Base-by-base conservation (phyloP, 148 eudicot genomes). In the Salicornia ramosissima region DNA sequence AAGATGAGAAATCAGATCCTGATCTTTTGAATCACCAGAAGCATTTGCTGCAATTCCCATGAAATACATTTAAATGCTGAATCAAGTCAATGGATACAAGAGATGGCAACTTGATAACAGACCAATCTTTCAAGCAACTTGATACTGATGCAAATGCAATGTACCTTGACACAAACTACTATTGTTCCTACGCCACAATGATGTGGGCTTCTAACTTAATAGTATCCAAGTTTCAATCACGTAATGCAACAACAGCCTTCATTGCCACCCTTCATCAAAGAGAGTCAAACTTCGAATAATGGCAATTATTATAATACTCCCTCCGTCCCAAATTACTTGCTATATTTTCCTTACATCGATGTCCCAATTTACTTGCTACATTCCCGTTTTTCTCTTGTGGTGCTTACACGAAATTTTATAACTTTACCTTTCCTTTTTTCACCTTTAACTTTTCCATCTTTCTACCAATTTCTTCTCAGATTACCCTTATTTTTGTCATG, bases 1-100 rank as follows among this genome's bases (percentile, higher is more conserved):
- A 58, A 94, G 79, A 79, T 90, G 96, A 74, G 96, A 84, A 22
- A 94, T 81, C 68, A 88, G 79, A 78, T 94, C 96, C 75, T 90
- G 92, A 82, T 84, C 92, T 52, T 82, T 82, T 55, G 84, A 55
- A 65, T 94, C 87, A 74, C 82, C 79, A 39, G 90, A 81, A 72
- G 74, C 79, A 84, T 79, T 86, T 57, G 96, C 99, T 94, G 88
- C 85, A 86, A 60, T 70, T 67, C 57, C 22, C 36, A 77, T 59
- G 10, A 47, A 57, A 33, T 49, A 15, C 22, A 21, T 45, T 31
- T n/a, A 61, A 8, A 65, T 10, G 40, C 12, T 43, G 18, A 18
- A 52, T 31, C 26, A 40, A 1, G 47, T 55, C 2, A 61, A 11
- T 29, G 21, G 34, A 55, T 5, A 64, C 52, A 59, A 19, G 72